Conservation (phyloP, 1,139 yeast species). For the Hansenula lynferdii region DNA sequence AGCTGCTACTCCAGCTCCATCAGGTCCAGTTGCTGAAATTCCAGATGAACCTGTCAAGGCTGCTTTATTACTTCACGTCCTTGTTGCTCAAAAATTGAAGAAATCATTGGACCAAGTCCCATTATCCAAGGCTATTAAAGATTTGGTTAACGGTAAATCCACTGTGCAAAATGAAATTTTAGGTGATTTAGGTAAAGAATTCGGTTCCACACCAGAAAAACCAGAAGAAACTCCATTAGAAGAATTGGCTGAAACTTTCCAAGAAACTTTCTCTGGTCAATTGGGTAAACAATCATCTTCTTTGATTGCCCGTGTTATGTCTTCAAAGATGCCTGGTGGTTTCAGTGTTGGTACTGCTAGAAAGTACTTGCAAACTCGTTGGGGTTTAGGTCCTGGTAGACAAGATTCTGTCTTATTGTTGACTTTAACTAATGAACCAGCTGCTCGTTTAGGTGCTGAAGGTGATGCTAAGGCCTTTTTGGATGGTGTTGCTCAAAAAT, state of each 20-base stretch:
- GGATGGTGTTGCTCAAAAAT: constrained; percentile 77
- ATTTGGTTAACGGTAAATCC: constrained; percentile 96
- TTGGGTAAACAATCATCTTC: constrained; percentile 93
- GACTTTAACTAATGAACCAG: constrained; percentile 88
- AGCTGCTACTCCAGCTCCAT: constrained; percentile 53
- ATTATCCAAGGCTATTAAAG: constrained; percentile 89
- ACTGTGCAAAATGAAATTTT: constrained; percentile 97
- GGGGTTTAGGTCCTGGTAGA: constrained; percentile 91
- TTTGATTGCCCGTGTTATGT: constrained; percentile 82
- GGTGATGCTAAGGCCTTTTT: constrained; percentile 86
- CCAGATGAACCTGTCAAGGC: constrained; percentile 93
- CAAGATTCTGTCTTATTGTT: constrained; percentile 84
- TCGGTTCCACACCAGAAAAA: constrained; percentile 96
- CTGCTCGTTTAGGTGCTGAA: constrained; percentile 80
- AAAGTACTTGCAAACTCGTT: constrained; percentile 83
- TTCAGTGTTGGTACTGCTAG: constrained; percentile 88
- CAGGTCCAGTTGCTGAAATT: constrained; percentile 76
- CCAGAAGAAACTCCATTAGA: constrained; percentile 97
- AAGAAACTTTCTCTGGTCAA: constrained; percentile 81
- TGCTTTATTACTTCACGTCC: constrained; percentile 71
- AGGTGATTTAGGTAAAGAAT: constrained; percentile 98
- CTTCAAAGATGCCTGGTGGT: constrained; percentile 99
- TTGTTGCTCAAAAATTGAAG: constrained; percentile 94
- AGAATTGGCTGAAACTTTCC: constrained; percentile 93
- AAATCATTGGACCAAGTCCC: constrained; percentile 84